These are phyloP conservation scores for Gentiana macrophylla DNA, from an alignment of 257 asterid species.

Conservation along the genomic window DNA sequence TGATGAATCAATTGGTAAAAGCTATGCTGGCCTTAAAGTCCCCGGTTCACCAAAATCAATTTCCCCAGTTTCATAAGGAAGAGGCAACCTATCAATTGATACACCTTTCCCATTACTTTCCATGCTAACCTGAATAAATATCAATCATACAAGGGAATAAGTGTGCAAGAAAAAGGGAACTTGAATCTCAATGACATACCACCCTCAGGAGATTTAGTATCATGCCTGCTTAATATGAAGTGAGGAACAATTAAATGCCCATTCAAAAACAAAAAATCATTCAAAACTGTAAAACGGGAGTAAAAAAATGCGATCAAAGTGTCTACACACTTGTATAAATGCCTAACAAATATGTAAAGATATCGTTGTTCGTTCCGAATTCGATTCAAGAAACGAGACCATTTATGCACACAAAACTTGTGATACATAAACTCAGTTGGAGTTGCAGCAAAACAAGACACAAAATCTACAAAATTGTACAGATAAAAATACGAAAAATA, in stretches of 20 bases:
- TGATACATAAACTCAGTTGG: no score
- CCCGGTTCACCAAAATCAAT: slow-evolving; percentile 99
- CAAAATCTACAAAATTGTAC: no score
- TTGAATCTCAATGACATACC: slow-evolving; percentile 6
- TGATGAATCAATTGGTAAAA: slow-evolving; percentile 99
- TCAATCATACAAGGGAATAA: not conserved
- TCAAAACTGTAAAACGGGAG: no score
- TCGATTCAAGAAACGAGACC: no score
- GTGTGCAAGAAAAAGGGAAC: slow-evolving; percentile 11
- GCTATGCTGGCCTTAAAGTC: slow-evolving; percentile 96
- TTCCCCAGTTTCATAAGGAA: slow-evolving; percentile 91
- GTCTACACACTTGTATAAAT: no score
- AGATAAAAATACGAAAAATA: no score
- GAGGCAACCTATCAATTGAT: slow-evolving; percentile 89
- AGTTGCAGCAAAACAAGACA: no score
- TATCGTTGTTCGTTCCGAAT: no score
- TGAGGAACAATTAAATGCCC: slow-evolving; percentile 8
- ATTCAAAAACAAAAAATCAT: no score
- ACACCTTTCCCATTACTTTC: slow-evolving; percentile 99
- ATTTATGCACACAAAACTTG: no score
- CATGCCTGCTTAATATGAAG: slow-evolving; percentile 98
- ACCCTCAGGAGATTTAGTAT: slow-evolving; percentile 14
- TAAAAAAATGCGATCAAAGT: no score
- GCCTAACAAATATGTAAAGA: no score
- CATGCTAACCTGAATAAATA: slow-evolving; percentile 77